These are phyloP conservation scores for Talaromyces amestolkiae DNA, from an alignment of 2,329 filamentous ascomycete species.

Conservation along the genomic window DNA sequence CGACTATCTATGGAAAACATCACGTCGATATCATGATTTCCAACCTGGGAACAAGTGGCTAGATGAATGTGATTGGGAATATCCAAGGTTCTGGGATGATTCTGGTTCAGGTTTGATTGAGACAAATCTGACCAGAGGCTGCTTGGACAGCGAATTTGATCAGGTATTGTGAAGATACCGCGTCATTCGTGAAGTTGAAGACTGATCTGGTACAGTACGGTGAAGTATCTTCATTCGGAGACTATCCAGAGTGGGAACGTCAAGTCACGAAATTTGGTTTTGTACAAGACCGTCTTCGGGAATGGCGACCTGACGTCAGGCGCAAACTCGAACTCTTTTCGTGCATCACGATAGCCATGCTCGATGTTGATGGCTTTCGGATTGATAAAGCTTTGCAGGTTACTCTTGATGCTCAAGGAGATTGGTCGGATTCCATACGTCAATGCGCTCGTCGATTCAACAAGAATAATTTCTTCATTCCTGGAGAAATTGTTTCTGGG, in stretches of 20 bases:
- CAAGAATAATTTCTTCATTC: conserved; percentile 60
- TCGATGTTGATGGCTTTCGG: conserved; percentile 61
- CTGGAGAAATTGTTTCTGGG: conserved; percentile 59
- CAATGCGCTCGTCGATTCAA: conserved; percentile 52
- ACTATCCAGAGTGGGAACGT: conserved; percentile 57
- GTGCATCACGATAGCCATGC: conserved; percentile 55
- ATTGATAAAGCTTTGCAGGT: conserved; percentile 62
- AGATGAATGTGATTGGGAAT: conserved; percentile 45
- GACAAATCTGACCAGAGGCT: conserved; percentile 48
- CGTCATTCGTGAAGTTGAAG: no score
- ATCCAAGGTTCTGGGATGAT: conserved; percentile 58
- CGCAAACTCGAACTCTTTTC: conserved; percentile 57
- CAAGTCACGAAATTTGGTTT: conserved; percentile 61
- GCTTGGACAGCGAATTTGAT: conserved; percentile 59
- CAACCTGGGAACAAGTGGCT: conserved; percentile 50
- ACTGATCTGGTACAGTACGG: conserved; percentile 45
- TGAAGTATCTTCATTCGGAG: conserved; percentile 58
- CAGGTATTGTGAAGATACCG: conserved; percentile 23
- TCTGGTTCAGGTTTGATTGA: conserved; percentile 47
- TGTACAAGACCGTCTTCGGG: conserved; percentile 61
- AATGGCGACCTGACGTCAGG: conserved; percentile 56
- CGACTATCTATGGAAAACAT: conserved; percentile 53
- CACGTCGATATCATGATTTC: conserved; percentile 55
- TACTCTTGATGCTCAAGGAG: conserved; percentile 56
- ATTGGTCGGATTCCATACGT: conserved; percentile 53